Percentiles rank a stretch among this genome's conserved stretches.
These are phyloP conservation scores for Gossypium gossypioides DNA, from an alignment of 441 rosid genomes.

Conservation along the genomic window DNA sequence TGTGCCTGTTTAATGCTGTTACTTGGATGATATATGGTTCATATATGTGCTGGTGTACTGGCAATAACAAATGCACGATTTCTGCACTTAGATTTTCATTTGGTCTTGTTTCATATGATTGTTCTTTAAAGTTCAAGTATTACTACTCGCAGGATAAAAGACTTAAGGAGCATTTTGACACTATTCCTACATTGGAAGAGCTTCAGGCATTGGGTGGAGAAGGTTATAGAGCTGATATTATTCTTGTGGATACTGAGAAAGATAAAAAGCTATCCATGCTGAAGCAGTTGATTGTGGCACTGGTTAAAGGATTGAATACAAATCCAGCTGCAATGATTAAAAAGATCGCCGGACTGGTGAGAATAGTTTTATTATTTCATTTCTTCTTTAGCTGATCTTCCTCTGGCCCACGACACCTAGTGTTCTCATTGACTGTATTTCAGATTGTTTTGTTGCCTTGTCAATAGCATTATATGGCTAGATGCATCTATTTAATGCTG, in stretches of 20 bases:
- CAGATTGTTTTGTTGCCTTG: not conserved
- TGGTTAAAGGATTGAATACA: conserved; percentile 78
- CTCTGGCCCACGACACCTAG: not conserved
- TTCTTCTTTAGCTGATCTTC: not conserved
- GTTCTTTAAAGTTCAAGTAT: not conserved
- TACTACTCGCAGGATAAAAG: conserved; percentile 56
- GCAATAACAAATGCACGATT: not conserved
- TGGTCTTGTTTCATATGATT: not conserved
- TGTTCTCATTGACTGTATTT: conserved; percentile 6
- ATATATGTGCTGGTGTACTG: not conserved
- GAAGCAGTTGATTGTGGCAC: conserved; percentile 71
- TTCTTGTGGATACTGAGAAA: conserved; percentile 76
- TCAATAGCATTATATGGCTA: not conserved
- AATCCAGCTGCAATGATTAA: conserved; percentile 83
- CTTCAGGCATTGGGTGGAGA: conserved; percentile 69
- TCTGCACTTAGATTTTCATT: not conserved
- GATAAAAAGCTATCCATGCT: conserved; percentile 86
- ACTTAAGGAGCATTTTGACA: conserved; percentile 65
- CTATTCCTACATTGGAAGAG: conserved; percentile 80
- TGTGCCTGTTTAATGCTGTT: not conserved
- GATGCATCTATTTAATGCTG: not conserved
- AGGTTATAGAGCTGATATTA: conserved; percentile 73
- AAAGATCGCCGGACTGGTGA: conserved; percentile 94
- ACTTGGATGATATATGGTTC: not conserved
- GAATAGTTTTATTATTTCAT: conserved; percentile 17